Conservation (phyloP, 768 basidiomycete genomes). For the Daedaleopsis sinensis region DNA sequence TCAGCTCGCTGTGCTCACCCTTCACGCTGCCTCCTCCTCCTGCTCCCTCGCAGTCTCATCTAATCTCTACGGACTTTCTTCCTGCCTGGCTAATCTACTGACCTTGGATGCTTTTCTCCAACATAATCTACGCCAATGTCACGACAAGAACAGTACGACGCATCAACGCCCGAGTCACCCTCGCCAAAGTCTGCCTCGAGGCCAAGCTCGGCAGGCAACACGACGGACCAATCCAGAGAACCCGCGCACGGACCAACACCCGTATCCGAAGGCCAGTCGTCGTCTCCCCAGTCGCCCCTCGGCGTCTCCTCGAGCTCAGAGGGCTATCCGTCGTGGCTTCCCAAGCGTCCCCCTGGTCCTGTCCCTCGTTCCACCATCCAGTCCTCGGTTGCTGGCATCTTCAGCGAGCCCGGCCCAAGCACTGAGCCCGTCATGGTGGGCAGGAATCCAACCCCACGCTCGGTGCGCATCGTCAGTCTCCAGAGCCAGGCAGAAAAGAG, state of each 20-base stretch:
- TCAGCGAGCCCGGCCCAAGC: slow-evolving; percentile 35
- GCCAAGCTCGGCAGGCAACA: slow-evolving; percentile 23
- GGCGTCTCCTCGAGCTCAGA: slow-evolving; percentile 45
- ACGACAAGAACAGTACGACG: slow-evolving; percentile 32
- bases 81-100: slow-evolving; percentile 26
- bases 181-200: slow-evolving; percentile 32
- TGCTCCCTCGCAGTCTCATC: slow-evolving; percentile 26
- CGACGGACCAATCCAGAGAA: slow-evolving; percentile 12
- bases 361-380: slow-evolving; percentile 73
- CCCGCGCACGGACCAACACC: slow-evolving; percentile 19
- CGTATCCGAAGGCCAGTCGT: slow-evolving; percentile 21
- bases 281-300: slow-evolving; percentile 29
- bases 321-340: slow-evolving; percentile 86
- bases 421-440: slow-evolving; percentile 50
- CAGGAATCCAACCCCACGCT: slow-evolving; percentile 79
- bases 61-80: slow-evolving; percentile 24
- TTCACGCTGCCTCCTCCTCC: slow-evolving; percentile 19
- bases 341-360: slow-evolving; percentile 75
- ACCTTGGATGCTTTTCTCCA: slow-evolving; percentile 26
- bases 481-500: slow-evolving; percentile 51
- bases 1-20: slow-evolving; percentile 29
- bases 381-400: slow-evolving; percentile 50
- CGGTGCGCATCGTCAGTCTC: slow-evolving; percentile 78
- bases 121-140: slow-evolving; percentile 33
- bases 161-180: slow-evolving; percentile 23